These are phyloP conservation scores for Pseudomassariella vexata DNA, from an alignment of 2,329 filamentous ascomycete species.

Conservation along the genomic window DNA sequence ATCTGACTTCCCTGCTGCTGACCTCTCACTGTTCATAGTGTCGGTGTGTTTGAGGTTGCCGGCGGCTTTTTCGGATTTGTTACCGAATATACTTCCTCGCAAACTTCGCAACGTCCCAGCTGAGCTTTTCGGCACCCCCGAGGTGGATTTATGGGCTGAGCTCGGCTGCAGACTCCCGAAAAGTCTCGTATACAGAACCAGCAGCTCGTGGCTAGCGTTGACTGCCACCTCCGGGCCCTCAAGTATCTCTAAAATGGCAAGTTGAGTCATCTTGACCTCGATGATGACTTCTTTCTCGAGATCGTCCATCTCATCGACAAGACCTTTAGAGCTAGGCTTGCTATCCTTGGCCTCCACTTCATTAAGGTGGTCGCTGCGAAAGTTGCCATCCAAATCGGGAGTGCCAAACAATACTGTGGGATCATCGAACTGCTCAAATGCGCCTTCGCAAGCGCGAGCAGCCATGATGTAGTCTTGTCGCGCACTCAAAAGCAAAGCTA, in stretches of 20 bases:
- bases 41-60: constrained; percentile 29
- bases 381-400: constrained; percentile 40
- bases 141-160: constrained; percentile 28
- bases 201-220: constrained; percentile 78
- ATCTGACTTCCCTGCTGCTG: constrained; percentile 21
- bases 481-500: constrained; percentile 79
- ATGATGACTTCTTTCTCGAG: constrained; percentile 81
- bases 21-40: constrained; percentile 25
- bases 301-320: constrained; percentile 75
- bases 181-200: constrained; percentile 74
- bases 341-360: constrained; percentile 36
- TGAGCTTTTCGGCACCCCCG: constrained; percentile 60
- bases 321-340: constrained; percentile 31
- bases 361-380: constrained; percentile 63
- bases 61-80: constrained; percentile 37
- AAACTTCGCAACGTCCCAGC: constrained; percentile 66
- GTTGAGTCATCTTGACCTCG: constrained; percentile 94
- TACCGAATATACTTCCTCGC: constrained; percentile 73
- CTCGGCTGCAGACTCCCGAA: constrained; percentile 55
- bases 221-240: constrained; percentile 83
- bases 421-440: constrained; percentile 83
- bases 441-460: constrained; percentile 77
- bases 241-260: constrained; percentile 74
- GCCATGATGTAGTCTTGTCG: constrained; percentile 81
- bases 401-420: constrained; percentile 64